Percentiles rank a stretch among this genome's conserved stretches.
These are phyloP conservation scores for Brasilioporus rufonigricans DNA, from an alignment of 768 basidiomycete species.

Conservation along the genomic window DNA sequence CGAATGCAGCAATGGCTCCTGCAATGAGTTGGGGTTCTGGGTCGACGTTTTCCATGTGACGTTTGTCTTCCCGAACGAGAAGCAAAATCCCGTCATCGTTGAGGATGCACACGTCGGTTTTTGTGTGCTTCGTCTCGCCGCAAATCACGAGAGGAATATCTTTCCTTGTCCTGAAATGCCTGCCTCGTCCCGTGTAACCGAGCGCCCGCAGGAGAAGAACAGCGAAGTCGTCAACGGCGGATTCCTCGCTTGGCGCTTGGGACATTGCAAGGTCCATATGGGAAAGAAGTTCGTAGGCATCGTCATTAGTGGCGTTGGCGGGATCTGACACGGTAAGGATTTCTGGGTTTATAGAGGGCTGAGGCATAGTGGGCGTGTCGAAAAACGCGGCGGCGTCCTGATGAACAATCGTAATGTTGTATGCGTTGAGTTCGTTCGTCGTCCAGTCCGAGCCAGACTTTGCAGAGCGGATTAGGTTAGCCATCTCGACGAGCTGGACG, in stretches of 20 bases:
- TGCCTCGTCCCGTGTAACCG: neutral
- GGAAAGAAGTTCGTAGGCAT: neutral
- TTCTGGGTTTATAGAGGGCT: neutral
- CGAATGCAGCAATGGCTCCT: neutral
- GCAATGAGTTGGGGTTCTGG: neutral
- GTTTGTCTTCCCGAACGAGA: slow-evolving; percentile 1
- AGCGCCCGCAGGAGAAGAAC: neutral
- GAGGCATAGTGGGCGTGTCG: neutral
- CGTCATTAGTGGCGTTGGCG: neutral
- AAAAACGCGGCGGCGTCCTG: neutral
- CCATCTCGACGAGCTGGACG: too few species aligned
- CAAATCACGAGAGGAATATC: neutral
- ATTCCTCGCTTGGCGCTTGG: neutral
- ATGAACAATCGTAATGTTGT: too few species aligned
- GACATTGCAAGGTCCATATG: neutral
- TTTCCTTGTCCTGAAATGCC: neutral
- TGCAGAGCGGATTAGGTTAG: neutral
- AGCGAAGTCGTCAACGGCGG: neutral
- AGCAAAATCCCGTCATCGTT: neutral
- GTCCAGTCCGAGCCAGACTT: neutral
- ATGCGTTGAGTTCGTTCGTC: neutral
- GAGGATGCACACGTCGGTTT: neutral
- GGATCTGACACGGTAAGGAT: neutral
- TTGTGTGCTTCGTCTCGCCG: neutral
- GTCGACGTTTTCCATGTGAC: neutral